A percentile compares a stretch with the other conserved stretches of the same genome.
Conservation (phyloP, 164 flowering plant genomes). For the Berberis vulgaris region DNA sequence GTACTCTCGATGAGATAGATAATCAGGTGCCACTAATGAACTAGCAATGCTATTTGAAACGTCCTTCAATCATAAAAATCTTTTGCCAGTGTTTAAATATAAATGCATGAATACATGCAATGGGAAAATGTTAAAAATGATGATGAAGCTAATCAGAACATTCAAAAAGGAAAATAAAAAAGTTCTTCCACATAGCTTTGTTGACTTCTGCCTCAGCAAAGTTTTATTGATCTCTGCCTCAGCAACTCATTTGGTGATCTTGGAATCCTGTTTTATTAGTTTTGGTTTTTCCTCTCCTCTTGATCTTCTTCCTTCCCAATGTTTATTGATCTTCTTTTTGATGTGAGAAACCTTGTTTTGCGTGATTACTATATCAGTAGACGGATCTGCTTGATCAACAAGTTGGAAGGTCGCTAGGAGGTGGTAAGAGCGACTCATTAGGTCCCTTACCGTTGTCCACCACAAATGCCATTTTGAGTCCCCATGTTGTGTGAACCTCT, state of each 20-base stretch:
- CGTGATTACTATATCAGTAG: background rate
- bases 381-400: slow-evolving; percentile 23
- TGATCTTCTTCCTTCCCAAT: background rate
- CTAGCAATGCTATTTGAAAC: too few species aligned
- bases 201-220: too few species aligned
- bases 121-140: too few species aligned
- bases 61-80: too few species aligned
- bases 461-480: slow-evolving; percentile 70
- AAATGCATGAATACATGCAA: too few species aligned
- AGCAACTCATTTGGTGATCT: background rate
- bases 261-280: background rate
- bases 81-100: too few species aligned
- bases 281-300: background rate
- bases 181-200: too few species aligned
- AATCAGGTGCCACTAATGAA: too few species aligned
- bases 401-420: slow-evolving; percentile 59
- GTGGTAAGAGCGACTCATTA: slow-evolving; percentile 53
- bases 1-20: too few species aligned
- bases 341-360: background rate
- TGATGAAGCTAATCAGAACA: too few species aligned
- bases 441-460: slow-evolving; percentile 72
- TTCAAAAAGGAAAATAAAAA: too few species aligned
- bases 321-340: background rate
- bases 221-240: too few species aligned
- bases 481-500: slow-evolving; percentile 77